Evolutionary conservation across 2,329 filamentous ascomycete species (phyloP), one percentile per base, ranked within the genome.

Genomic region (Clonostachys rosea): DNA sequence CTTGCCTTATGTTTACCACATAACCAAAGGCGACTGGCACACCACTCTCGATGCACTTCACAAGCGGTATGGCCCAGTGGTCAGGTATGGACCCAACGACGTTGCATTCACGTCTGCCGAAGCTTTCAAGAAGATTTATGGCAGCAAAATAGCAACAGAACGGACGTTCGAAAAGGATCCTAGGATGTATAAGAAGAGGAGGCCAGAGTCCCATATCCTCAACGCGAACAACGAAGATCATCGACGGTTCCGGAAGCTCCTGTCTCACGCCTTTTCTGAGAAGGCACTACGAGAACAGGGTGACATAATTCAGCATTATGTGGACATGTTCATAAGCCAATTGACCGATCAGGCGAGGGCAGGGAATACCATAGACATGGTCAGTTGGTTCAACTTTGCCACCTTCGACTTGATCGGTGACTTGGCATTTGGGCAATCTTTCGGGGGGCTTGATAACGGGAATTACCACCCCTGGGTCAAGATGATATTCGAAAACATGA

Each of bases 231-330:
- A 42, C 18, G 45, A 52, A 10, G 42, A 43, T 6, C 56, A 61
- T 43, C 49, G 56, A 2, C 54, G 57, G 5, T 50, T 53, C 16
- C 47, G 58, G 5, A 49, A 55, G 4, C 56, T 58, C 17, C 51
- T 67, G n/a, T 54, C 49, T 2, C 61, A 58, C 18, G 62, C 56
- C 20, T 68, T 68, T 51, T 52, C 54, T 18, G 52, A 60, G 24
- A 49, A 54, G 46, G 47, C 59, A 46, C 49, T 68, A 56, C 54
- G 52, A 36, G 58, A 57, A 3, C 62, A 66, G 42, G 58, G 65
- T 47, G 53, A 55, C 1, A 49, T 61, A 24, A 59, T 67, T 40
- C 49, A 63, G 17, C 44, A 57, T 8, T 49, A 66, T n/a, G 48
- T 61, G 34, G 33, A 52, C 7, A 45, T 47, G 8, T 43, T 62